phyloP scores from a whole-genome alignment of 2,329 filamentous ascomycete genomes.

The Aspergillus japonicus region DNA sequence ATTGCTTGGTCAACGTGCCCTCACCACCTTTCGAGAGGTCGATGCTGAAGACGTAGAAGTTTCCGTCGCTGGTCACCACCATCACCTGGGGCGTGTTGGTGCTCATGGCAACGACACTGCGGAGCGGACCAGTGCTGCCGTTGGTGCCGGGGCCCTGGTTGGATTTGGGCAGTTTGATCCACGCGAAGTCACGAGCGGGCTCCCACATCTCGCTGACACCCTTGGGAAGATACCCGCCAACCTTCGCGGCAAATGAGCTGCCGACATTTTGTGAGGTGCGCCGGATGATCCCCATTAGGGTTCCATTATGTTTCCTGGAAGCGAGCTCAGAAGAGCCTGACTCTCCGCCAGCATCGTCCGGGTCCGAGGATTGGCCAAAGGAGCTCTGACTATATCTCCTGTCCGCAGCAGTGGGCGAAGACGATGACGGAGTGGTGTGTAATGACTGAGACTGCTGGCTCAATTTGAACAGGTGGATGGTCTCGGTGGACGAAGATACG shows the following conservation, averaged over 20 bases:
- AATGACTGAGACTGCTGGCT: constrained; percentile 39
- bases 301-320: constrained; percentile 61
- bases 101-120: constrained; percentile 96
- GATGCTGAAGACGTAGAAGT: constrained; percentile 92
- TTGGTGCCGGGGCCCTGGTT: constrained; percentile 38
- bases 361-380: constrained; percentile 27
- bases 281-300: constrained; percentile 86
- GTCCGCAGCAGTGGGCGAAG: constrained; percentile 27
- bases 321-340: constrained; percentile 34
- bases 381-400: constrained; percentile 28
- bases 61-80: constrained; percentile 94
- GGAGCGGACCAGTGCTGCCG: constrained; percentile 57
- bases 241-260: constrained; percentile 80
- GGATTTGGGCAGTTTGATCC: constrained; percentile 81
- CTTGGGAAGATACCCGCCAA: constrained; percentile 87
- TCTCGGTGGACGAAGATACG: constrained; percentile 94
- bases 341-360: constrained; percentile 34
- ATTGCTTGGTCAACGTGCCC: constrained; percentile 85
- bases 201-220: constrained; percentile 99
- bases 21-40: constrained; percentile 94
- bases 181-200: constrained; percentile 89
- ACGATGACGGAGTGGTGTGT: constrained; percentile 27
- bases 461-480: constrained; percentile 92
- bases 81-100: constrained; percentile 93
- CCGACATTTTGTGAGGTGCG: constrained; percentile 93